A percentile compares a stretch with the other conserved stretches of the same genome.
Evolutionary conservation across 2,329 filamentous ascomycete genomes (phyloP).

Genomic region (Blastomyces silverae): DNA sequence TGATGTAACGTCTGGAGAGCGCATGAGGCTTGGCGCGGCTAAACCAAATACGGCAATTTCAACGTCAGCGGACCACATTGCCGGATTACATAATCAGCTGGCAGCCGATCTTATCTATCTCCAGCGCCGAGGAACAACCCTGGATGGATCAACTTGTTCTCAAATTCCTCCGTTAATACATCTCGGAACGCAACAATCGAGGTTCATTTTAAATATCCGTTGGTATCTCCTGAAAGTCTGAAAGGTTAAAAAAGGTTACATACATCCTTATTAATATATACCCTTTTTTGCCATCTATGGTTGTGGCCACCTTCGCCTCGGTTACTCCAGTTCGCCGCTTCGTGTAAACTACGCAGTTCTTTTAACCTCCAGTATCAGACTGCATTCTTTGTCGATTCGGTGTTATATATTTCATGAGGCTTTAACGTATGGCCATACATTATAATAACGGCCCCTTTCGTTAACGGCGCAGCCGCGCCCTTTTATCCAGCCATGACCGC

Average conservation of each 20-base stretch:
- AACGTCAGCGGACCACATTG: constrained; percentile 2
- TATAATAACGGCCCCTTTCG: not conserved
- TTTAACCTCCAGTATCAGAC: not conserved
- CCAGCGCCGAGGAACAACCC: not conserved
- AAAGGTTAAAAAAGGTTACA: not conserved
- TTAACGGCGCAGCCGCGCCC: not conserved
- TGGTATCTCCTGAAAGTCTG: not conserved
- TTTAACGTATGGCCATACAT: not conserved
- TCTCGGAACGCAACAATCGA: not conserved
- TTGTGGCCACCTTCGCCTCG: not conserved
- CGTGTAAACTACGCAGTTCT: constrained; percentile 2
- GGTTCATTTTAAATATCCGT: not conserved
- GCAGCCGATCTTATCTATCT: not conserved
- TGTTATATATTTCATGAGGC: not conserved
- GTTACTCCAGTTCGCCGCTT: not conserved
- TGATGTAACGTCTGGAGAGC: constrained; percentile 8
- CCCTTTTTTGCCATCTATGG: not conserved
- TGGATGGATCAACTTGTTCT: not conserved
- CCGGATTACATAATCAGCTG: not conserved
- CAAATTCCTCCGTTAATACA: not conserved
- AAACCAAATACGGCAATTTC: constrained; percentile 1
- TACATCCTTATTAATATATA: not conserved
- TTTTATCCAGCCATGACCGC: not conserved
- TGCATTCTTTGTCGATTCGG: not conserved
- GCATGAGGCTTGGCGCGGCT: not conserved